Conservation (phyloP, 2,329 filamentous ascomycete species). For the Xylaria sp. region DNA sequence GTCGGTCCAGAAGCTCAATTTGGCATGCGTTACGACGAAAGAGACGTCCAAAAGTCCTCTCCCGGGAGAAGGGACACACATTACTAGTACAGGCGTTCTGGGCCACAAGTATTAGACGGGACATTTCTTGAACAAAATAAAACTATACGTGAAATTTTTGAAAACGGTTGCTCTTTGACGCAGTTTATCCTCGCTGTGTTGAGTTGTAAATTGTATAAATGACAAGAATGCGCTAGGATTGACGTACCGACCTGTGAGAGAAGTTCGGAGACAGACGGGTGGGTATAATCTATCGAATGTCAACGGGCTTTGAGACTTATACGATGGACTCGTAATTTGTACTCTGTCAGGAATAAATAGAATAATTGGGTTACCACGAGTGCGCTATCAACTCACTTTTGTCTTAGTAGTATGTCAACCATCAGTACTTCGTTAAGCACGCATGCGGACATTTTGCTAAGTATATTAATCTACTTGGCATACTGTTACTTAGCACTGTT, state of each 20-base stretch:
- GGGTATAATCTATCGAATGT: not conserved
- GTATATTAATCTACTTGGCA: not conserved
- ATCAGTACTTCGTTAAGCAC: not conserved
- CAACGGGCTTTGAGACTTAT: no score
- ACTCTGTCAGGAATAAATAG: not conserved
- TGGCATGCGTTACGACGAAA: slow-evolving; percentile 20
- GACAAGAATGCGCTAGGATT: not conserved
- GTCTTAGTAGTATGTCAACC: not conserved
- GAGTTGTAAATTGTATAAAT: not conserved
- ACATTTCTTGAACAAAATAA: slow-evolving; percentile 28
- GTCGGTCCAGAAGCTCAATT: not conserved
- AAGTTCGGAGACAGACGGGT: not conserved
- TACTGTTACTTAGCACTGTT: not conserved
- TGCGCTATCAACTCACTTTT: not conserved
- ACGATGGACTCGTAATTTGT: not conserved
- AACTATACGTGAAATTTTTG: slow-evolving; percentile 17
- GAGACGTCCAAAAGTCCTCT: not conserved
- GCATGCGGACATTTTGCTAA: not conserved
- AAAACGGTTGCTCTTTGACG: not conserved
- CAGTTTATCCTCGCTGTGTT: not conserved
- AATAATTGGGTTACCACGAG: not conserved
- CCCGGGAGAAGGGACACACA: slow-evolving; percentile 10
- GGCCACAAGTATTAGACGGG: slow-evolving; percentile 27
- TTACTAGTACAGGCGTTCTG: slow-evolving; percentile 33
- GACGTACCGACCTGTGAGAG: not conserved